phyloP scores from a whole-genome alignment of 75 land plant genomes.

The Isoetes taiwanensis region DNA sequence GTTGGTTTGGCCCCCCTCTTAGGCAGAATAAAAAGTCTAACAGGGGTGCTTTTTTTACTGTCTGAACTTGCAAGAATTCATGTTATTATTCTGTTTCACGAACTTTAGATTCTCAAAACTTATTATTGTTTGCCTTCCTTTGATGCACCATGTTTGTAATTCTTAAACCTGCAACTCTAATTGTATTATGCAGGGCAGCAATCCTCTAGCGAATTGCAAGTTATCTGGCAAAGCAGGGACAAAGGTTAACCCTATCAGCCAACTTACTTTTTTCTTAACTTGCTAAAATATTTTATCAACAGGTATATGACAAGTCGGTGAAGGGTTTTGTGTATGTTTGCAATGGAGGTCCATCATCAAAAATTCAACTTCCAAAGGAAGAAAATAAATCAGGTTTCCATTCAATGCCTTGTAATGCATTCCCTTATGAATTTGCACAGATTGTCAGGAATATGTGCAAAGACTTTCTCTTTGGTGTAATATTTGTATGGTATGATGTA shows the following conservation, averaged over 20 bases:
- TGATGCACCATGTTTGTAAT: not conserved
- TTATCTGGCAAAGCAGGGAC: conserved; percentile 23
- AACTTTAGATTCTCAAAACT: not conserved
- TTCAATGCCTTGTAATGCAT: too few relatives aligned
- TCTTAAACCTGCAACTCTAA: not conserved
- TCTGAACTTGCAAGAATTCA: not conserved
- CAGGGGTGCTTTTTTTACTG: too few relatives aligned
- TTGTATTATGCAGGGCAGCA: conserved; percentile 22
- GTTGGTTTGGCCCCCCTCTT: conserved; percentile 9
- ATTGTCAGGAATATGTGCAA: too few relatives aligned
- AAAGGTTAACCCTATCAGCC: conserved; percentile 10
- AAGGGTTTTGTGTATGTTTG: conserved; percentile 25
- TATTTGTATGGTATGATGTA: too few relatives aligned
- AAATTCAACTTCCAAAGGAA: conserved; percentile 28
- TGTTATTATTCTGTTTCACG: not conserved
- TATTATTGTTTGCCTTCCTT: not conserved
- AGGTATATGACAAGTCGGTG: conserved; percentile 26
- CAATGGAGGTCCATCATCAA: conserved; percentile 21
- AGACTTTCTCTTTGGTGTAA: too few relatives aligned
- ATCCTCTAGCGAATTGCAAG: conserved; percentile 26
- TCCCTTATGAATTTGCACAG: too few relatives aligned
- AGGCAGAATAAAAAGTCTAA: too few relatives aligned
- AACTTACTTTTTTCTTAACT: not conserved
- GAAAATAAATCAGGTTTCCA: conserved; percentile 27
- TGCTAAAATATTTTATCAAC: not conserved